Base-by-base conservation (phyloP, 805 yeast genomes). In the Nakazawaea laoshanensis region DNA sequence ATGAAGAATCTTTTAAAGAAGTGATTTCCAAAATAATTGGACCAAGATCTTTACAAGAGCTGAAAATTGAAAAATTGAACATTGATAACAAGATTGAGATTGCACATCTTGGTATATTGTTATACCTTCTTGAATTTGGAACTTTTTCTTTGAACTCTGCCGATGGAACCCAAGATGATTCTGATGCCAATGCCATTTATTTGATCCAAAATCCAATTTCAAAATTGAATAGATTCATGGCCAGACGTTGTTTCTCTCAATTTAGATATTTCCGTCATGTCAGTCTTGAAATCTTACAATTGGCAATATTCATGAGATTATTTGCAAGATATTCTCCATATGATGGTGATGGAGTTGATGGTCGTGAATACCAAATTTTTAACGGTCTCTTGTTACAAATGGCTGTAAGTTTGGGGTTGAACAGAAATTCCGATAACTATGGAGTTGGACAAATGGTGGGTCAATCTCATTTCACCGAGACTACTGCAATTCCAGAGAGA, bases 291-390 rank as follows among this genome's bases (percentile, higher is more conserved):
- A 49, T 66, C 6, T 40, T 70, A 20, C 77, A 70, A 46, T 52
- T 65, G 19, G 49, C 67, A 4, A 39, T 65, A 27, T 48, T 58
- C 26, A 44, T 58, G 22, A 50, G 68, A 37, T 41, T 55, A 24
- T 70, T 70, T 49, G 65, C 52, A 41, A 49, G 44, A 20, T 42
- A 53, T 39, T 55, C 70, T 0, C 73, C 69, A 4, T 74, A 68
- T 43, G 70, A 67, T 43, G 70, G 72, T 15, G 75, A 70, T 41
- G 70, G 70, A 6, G 47, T 53, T 3, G 65, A 61, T 28, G 64
- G 62, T 8, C 52, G 61, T 12, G 66, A 62, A 35, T 58, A 68
- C 2, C 51, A 47, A 22, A 51, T 62, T 3, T 53, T 50, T 29
- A 53, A 49, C 21, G 65, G 65, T 1, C 40, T 63, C 22, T 39